Evolutionary conservation across 1,284 basidiomycete genomes (phyloP).

Genomic region (Ustilago sp.): DNA sequence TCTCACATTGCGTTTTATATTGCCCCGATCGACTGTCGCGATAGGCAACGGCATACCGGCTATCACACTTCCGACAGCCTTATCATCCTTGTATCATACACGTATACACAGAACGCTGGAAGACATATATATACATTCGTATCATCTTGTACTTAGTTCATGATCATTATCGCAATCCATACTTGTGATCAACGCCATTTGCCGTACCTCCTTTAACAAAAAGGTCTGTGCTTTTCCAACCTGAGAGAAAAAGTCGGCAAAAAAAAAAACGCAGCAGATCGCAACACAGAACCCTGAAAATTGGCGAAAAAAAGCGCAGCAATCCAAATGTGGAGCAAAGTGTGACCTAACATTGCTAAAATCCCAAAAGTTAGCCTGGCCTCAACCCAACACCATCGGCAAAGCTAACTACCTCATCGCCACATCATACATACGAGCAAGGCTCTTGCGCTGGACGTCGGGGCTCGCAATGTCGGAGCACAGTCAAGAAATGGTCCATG

Average conservation of each 20-base stretch:
- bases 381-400: neutral
- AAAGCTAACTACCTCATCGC: neutral
- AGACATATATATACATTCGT: too few relatives aligned
- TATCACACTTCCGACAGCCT: too few relatives aligned
- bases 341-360: neutral
- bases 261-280: neutral
- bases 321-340: neutral
- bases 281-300: neutral
- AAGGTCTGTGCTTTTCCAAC: conserved; percentile 1
- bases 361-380: neutral
- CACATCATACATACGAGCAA: neutral
- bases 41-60: too few relatives aligned
- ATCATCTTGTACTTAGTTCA: too few relatives aligned
- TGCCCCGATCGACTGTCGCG: too few relatives aligned
- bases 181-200: too few relatives aligned
- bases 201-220: too few relatives aligned
- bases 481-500: neutral
- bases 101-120: too few relatives aligned
- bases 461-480: neutral
- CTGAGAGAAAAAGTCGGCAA: neutral
- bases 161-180: too few relatives aligned
- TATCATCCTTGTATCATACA: too few relatives aligned
- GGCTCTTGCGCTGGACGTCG: neutral
- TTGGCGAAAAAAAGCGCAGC: neutral
- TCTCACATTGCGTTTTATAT: too few relatives aligned